Evolutionary conservation across 305 asterid species (phyloP).

Genomic region (Lippia alba): DNA sequence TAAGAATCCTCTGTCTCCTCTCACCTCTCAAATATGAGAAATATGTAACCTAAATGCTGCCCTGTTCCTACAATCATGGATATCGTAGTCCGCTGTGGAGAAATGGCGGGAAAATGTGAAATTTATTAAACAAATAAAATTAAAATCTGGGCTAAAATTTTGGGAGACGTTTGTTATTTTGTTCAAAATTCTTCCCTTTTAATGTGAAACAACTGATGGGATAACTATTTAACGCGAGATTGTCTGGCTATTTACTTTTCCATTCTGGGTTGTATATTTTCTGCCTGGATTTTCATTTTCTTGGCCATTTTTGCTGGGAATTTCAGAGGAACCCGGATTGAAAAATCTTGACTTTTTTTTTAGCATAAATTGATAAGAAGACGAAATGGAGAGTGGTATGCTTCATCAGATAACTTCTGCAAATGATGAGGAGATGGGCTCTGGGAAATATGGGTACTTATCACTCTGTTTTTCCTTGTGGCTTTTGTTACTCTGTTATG

Average conservation of each 20-base stretch:
- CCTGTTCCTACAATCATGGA: conserved; percentile 28
- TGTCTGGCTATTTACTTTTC: neutral
- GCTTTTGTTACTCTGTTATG: neutral
- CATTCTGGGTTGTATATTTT: neutral
- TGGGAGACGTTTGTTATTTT: neutral
- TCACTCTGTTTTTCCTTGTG: neutral
- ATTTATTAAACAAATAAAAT: neutral
- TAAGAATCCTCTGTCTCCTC: conserved; percentile 9
- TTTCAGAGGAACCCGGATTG: conserved; percentile 26
- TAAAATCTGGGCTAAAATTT: neutral
- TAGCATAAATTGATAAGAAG: neutral
- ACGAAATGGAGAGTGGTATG: conserved; percentile 50
- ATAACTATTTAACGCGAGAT: neutral
- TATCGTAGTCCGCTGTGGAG: neutral
- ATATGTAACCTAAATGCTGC: conserved; percentile 6
- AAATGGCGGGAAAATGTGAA: neutral
- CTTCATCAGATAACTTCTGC: conserved; percentile 39
- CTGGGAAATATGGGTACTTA: conserved; percentile 57
- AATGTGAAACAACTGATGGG: neutral
- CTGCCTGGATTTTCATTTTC: neutral
- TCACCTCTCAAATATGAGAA: neutral
- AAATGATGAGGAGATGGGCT: conserved; percentile 48
- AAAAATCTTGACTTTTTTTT: neutral
- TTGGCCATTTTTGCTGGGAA: neutral
- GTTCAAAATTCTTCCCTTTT: neutral